Evolutionary conservation across 2,329 filamentous ascomycete genomes (phyloP).

Genomic region (Sporothrix brasiliensis): DNA sequence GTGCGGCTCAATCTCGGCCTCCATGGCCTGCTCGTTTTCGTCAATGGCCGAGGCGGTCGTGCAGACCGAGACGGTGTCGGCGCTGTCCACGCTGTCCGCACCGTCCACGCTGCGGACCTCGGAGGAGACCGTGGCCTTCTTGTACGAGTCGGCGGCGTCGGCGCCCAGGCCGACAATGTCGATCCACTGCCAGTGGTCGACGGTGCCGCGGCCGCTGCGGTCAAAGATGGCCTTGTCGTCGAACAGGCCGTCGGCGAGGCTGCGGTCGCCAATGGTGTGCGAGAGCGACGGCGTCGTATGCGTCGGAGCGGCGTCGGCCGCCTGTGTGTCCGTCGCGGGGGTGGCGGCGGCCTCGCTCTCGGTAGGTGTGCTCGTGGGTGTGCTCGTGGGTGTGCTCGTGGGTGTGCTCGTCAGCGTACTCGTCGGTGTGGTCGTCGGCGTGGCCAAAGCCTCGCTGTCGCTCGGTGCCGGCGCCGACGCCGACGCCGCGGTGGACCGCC

Average conservation of each 20-base stretch:
- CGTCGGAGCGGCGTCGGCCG: background rate
- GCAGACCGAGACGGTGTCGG: slow-evolving; percentile 31
- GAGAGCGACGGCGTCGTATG: slow-evolving; percentile 12
- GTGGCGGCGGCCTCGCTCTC: background rate
- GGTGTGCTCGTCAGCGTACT: too few relatives aligned
- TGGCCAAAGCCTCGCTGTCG: slow-evolving; percentile 25
- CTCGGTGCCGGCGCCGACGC: slow-evolving; percentile 24
- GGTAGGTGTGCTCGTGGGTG: too few relatives aligned
- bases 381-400: background rate
- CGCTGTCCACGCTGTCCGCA: slow-evolving; percentile 34
- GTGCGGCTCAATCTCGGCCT: slow-evolving; percentile 44
- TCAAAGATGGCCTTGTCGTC: slow-evolving; percentile 58
- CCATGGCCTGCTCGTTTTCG: slow-evolving; percentile 44
- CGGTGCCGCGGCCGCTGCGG: slow-evolving; percentile 43
- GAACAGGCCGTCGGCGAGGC: slow-evolving; percentile 44
- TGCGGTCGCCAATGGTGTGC: slow-evolving; percentile 36
- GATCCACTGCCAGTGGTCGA: slow-evolving; percentile 58
- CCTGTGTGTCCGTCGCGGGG: background rate
- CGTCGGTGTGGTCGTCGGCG: background rate
- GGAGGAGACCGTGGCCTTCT: slow-evolving; percentile 30
- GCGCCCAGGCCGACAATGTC: slow-evolving; percentile 55
- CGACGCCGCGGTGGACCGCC: slow-evolving; percentile 25
- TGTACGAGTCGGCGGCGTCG: slow-evolving; percentile 34
- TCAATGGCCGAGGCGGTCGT: background rate
- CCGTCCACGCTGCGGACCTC: slow-evolving; percentile 22